Evolutionary conservation across 2,329 filamentous ascomycete species (phyloP), one percentile per base, ranked within the genome.

Genomic region (Onygenales sp.): DNA sequence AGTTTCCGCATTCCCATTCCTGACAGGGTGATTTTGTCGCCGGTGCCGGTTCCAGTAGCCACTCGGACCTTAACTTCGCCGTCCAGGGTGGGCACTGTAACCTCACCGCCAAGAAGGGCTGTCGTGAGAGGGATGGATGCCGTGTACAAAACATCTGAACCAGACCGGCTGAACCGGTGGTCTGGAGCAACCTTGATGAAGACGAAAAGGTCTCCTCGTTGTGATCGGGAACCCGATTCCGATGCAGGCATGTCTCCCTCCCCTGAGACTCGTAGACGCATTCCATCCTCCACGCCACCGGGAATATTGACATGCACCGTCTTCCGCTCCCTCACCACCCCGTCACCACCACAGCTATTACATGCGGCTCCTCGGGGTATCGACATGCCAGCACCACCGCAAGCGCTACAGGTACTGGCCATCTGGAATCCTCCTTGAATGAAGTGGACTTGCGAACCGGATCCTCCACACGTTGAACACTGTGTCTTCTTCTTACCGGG

Each of bases 1-100:
- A 98, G 78, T 63, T 87, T 86, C 72, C 87, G 90, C 92, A 98
- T 97, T 55, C 93, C 93, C 86, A 89, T 90, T 6, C 92, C 92
- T 1, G 83, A 77, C 14, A 98, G 76, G 1, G 89, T 95, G 64
- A 97, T 85, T 69, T 85, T 89, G 66, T 98, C 93, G 51, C 93
- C 93, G 2, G 91, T 95, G 60, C 84, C 89, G 10, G 93, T 97
- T 50, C 93, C 93, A 0, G 91, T 95, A 17, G 84, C 83, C 35
- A 98, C 86, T 72, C 90, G 92, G 63, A 98, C 85, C 69, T 89
- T 92, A 63, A 95, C 89, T 48, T 92, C 82, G 50, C 88, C 89
- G 60, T 96, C 90, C 27, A 98, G 78, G 0, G 93, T 98, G 2
- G 93, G 93, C 27, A 98, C 82, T 10, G 79, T 84, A 56, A 94